Conservation (phyloP, 2,329 filamentous ascomycete genomes). For the Phialemoniopsis sp. region DNA sequence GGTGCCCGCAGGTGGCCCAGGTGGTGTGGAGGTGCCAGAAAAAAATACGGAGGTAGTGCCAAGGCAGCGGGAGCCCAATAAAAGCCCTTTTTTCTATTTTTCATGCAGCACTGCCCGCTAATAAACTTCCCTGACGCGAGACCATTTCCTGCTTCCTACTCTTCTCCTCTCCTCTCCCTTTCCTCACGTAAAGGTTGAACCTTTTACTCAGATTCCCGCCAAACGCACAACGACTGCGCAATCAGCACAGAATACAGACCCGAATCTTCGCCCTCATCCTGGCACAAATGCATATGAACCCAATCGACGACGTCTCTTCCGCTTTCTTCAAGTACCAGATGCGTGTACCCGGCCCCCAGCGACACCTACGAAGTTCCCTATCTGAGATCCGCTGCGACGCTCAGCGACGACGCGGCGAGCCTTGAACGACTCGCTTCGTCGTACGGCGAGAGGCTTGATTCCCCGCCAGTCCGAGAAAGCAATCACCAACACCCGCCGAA, state of each 20-base stretch:
- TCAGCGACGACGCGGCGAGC: constrained; percentile 50
- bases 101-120: not conserved
- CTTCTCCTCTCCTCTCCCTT: not conserved
- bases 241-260: too few relatives aligned
- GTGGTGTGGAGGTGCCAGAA: not conserved
- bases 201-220: not conserved
- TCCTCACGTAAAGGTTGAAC: constrained; percentile 3
- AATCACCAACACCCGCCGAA: too few relatives aligned
- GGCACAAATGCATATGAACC: constrained; percentile 54
- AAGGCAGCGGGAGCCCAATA: not conserved
- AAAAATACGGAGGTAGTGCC: not conserved
- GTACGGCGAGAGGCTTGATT: not conserved
- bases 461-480: too few relatives aligned
- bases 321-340: constrained; percentile 55
- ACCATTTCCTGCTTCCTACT: constrained; percentile 1
- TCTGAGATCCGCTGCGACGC: constrained; percentile 52
- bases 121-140: not conserved
- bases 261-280: too few relatives aligned
- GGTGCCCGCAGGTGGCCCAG: too few relatives aligned
- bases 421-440: constrained; percentile 5
- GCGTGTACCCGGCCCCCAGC: constrained; percentile 46
- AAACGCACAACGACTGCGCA: too few relatives aligned
- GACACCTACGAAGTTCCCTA: constrained; percentile 42
- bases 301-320: constrained; percentile 34
- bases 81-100: constrained; percentile 2